Percentiles rank a stretch among this genome's conserved stretches.
Conservation (phyloP, 805 yeast species). For the Spathaspora boniae region DNA sequence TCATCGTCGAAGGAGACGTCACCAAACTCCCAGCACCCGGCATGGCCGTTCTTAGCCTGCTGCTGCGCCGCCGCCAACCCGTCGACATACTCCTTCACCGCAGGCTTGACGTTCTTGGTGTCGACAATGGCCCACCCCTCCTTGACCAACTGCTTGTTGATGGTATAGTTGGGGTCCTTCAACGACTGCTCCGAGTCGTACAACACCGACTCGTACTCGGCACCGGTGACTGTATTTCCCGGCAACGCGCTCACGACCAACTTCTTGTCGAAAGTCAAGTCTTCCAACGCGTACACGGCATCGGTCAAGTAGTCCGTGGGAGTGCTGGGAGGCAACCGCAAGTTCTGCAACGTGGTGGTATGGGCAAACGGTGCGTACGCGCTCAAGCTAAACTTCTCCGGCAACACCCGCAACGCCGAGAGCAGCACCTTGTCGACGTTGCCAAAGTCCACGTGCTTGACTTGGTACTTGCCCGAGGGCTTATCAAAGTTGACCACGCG, state of each 20-base stretch:
- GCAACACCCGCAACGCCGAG: conserved; percentile 48
- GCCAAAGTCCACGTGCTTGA: conserved; percentile 64
- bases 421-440: conserved; percentile 44
- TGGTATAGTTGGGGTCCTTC: conserved; percentile 51
- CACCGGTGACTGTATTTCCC: conserved; percentile 27
- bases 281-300: conserved; percentile 53
- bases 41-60: conserved; percentile 46
- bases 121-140: conserved; percentile 63
- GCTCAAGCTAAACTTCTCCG: conserved; percentile 42
- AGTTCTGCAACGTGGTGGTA: conserved; percentile 48
- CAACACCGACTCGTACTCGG: conserved; percentile 49
- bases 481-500: conserved; percentile 46
- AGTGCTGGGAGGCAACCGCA: conserved; percentile 54
- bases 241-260: conserved; percentile 53
- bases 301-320: conserved; percentile 54
- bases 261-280: conserved; percentile 47
- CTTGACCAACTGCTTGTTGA: conserved; percentile 55
- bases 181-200: conserved; percentile 56
- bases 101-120: conserved; percentile 18
- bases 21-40: conserved; percentile 76
- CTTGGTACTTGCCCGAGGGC: conserved; percentile 39
- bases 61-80: conserved; percentile 42
- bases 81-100: conserved; percentile 30
- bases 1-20: conserved; percentile 62
- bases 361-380: conserved; percentile 52